Evolutionary conservation across 352 stramenopile species (phyloP), one percentile per base, ranked within the genome.

Genomic region (Discostella stelligera): DNA sequence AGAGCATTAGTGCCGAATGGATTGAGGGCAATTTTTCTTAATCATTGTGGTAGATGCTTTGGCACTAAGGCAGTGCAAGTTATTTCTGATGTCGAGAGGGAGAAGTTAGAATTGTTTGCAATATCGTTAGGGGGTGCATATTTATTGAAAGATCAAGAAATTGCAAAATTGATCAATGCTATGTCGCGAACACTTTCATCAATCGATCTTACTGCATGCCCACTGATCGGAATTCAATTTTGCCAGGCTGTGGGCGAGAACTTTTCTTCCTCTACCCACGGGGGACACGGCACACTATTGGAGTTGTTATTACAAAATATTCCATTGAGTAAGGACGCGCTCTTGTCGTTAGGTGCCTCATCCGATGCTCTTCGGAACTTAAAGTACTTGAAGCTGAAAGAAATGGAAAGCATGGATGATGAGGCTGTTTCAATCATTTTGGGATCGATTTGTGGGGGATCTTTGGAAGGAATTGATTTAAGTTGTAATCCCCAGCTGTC

Each of bases 251-350:
- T 92, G 41, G 55, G 46, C 18, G 50, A 71, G 23, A 23, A 75
- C 49, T 85, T 68, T 59, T 70, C 49, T 8, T 75, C 69, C 32
- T 73, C 59, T 54, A 48, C 11, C 37, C 21, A 25, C 25, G 69
- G 44, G 11, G 55, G 27, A 7, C 37, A 55, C 41, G 60, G 70
- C 44, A 63, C 11, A 23, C 32, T 92, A 7, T 54, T 89, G 53
- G 87, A 92, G 66, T 66, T 92, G 23, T 84, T 82, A 14, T 73
- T 92, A 41, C 59, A 88, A 71, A 78, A 91, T 67, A 52, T 92
- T 21, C 56, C 62, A 3, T 63, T 90, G 30, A 73, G 60, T 2
- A 78, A 75, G 30, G 69, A 89, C 39, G 54, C 55, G 0, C 64
- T 90, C 2, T 71, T 84, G 14, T 63, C 59, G n/a, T 25, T 90